Evolutionary conservation across 192 early-diverging fungal genomes (phyloP).

Genomic region (Gamsiella multidivaricata): DNA sequence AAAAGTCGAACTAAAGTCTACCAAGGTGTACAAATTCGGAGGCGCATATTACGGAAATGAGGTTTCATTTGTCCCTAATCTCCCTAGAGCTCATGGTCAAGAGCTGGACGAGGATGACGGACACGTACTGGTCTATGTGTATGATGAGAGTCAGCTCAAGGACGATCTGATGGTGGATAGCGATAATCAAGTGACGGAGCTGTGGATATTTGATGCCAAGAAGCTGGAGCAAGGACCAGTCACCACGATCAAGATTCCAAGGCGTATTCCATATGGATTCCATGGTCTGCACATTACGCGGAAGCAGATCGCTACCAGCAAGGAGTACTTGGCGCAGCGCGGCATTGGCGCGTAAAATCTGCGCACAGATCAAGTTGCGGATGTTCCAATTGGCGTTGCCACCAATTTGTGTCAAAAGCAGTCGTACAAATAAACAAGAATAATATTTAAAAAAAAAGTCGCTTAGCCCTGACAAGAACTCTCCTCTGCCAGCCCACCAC

Average conservation of each 20-base stretch:
- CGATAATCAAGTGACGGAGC: constrained; percentile 25
- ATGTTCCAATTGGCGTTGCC: too few relatives aligned
- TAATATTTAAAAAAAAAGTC: background rate
- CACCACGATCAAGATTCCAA: constrained; percentile 26
- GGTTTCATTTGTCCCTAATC: constrained; percentile 28
- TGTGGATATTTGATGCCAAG: constrained; percentile 48
- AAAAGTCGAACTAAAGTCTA: background rate
- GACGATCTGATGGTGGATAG: constrained; percentile 13
- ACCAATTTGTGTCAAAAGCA: background rate
- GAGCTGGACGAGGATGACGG: constrained; percentile 27
- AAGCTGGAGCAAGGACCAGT: constrained; percentile 15
- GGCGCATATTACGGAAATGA: constrained; percentile 26
- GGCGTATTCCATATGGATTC: constrained; percentile 43
- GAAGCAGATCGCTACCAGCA: constrained; percentile 37
- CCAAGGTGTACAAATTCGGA: constrained; percentile 19
- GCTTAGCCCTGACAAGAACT: background rate
- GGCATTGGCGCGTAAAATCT: too few relatives aligned
- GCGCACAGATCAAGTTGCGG: too few relatives aligned
- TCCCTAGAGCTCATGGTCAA: background rate
- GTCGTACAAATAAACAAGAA: constrained; percentile 1
- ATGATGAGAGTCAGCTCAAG: constrained; percentile 36
- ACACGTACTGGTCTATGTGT: constrained; percentile 34
- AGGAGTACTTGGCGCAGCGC: too few relatives aligned
- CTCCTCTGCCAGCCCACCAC: background rate
- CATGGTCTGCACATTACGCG: constrained; percentile 29